Evolutionary conservation across 257 asterid genomes (phyloP), one percentile per base, ranked within the genome.

Genomic region (Verbena officinalis): DNA sequence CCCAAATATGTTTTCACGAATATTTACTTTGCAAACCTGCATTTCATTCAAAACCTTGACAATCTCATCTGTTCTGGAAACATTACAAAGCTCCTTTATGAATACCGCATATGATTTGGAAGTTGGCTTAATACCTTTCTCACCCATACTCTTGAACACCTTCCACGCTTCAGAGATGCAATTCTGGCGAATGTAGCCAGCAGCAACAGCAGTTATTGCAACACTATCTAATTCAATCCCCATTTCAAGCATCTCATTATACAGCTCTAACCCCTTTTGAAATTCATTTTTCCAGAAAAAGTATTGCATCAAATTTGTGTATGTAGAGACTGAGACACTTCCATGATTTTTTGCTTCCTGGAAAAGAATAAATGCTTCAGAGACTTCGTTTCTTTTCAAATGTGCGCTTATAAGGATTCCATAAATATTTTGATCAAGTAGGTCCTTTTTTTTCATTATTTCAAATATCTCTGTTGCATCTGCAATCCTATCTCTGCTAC

Each of bases 401-500:
- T 73, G 79, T 5, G 86, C 67, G 55, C 76, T 70, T 19, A 91
- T 71, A 56, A 89, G 74, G 68, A 75, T 73, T 38, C 70, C 85
- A 34, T 81, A 83, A 21, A 84, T 72, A 49, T 79, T 80, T 22
- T 27, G 77, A 61, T 71, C 74, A 38, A 77, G 67, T 21, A 72
- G 72, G 22, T 76, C 69, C 72, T 65, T 79, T 70, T 69, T 85
- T 86, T 91, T 85, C 85, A 86, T 54, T 59, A 91, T 91, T 67
- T 86, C 90, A 48, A 89, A 83, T 27, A 91, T 81, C 78, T 91
- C 98, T 71, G 83, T 13, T 12, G 96, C 96, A 75, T 91, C 98
- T 14, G 58, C 62, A 59, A 83, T 80, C 74, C 82, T 84, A 68
- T 75, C 86, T 19, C 75, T 81, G 73, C 81, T 75, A 54, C 98